Conservation (phyloP, 768 basidiomycete genomes). For the Paxillus ammoniavirescens region DNA sequence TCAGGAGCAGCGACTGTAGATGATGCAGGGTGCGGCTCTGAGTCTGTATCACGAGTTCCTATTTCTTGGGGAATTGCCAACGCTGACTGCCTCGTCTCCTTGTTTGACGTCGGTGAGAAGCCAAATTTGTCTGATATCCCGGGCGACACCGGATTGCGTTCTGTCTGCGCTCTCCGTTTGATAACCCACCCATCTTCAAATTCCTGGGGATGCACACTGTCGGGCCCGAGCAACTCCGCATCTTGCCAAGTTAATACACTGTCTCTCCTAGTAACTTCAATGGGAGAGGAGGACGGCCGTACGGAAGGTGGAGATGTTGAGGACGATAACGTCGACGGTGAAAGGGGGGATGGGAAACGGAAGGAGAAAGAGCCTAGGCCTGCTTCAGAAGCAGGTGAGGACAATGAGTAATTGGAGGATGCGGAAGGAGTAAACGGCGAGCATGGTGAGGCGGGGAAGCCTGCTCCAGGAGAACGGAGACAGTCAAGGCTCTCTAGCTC, state of each 20-base stretch:
- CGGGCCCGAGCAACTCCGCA: constrained; percentile 45
- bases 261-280: constrained; percentile 6
- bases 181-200: constrained; percentile 38
- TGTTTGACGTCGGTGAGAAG: constrained; percentile 1
- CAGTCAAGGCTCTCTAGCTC: constrained; percentile 28
- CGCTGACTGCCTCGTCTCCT: neutral
- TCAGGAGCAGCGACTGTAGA: constrained; percentile 15
- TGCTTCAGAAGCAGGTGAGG: constrained; percentile 20
- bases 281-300: neutral
- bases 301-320: constrained; percentile 10
- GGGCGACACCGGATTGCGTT: constrained; percentile 8
- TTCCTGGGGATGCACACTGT: constrained; percentile 41
- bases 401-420: constrained; percentile 13
- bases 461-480: constrained; percentile 3
- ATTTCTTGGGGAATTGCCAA: constrained; percentile 6
- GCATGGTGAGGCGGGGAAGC: constrained; percentile 13
- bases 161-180: constrained; percentile 11
- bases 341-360: constrained; percentile 11
- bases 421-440: constrained; percentile 19
- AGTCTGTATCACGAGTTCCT: constrained; percentile 2
- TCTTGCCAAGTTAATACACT: constrained; percentile 40
- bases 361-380: constrained; percentile 13
- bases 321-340: constrained; percentile 9
- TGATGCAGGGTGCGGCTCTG: constrained; percentile 1
- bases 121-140: neutral